Conservation (phyloP, 768 basidiomycete genomes). For the Chalciporus piperatus region DNA sequence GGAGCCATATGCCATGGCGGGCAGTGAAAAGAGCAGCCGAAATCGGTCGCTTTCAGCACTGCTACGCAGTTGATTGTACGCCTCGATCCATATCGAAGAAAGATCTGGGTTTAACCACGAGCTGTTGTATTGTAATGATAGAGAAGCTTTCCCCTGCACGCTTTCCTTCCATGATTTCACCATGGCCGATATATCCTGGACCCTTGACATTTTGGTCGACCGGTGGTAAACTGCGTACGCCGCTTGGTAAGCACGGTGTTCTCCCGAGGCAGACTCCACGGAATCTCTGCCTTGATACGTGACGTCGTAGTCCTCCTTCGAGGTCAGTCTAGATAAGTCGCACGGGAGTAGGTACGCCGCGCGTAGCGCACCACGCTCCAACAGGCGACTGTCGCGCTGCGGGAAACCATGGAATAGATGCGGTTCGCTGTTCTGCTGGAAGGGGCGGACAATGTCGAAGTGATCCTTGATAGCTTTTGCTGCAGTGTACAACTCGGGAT, state of each 20-base stretch:
- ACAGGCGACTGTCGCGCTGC: slow-evolving; percentile 1
- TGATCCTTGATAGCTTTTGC: slow-evolving; percentile 31
- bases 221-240: slow-evolving; percentile 7
- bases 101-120: slow-evolving; percentile 28
- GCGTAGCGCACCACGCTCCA: slow-evolving; percentile 17
- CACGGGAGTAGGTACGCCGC: slow-evolving; percentile 12
- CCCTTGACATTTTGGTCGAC: neutral
- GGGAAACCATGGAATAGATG: slow-evolving; percentile 6
- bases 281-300: slow-evolving; percentile 13
- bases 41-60: slow-evolving; percentile 8
- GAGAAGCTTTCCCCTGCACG: neutral
- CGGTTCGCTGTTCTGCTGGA: neutral
- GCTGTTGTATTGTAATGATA: slow-evolving; percentile 24
- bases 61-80: slow-evolving; percentile 28
- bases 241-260: slow-evolving; percentile 17
- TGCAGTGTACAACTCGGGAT: slow-evolving; percentile 25
- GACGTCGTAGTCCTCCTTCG: neutral
- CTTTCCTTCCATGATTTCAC: slow-evolving; percentile 4
- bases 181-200: slow-evolving; percentile 3
- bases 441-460: slow-evolving; percentile 12
- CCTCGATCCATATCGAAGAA: slow-evolving; percentile 23
- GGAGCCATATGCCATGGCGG: slow-evolving; percentile 31
- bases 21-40: slow-evolving; percentile 31
- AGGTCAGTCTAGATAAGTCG: slow-evolving; percentile 4
- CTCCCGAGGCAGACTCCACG: neutral